Conservation (phyloP, 1,139 yeast genomes). For the Geotrichum fermentans region DNA sequence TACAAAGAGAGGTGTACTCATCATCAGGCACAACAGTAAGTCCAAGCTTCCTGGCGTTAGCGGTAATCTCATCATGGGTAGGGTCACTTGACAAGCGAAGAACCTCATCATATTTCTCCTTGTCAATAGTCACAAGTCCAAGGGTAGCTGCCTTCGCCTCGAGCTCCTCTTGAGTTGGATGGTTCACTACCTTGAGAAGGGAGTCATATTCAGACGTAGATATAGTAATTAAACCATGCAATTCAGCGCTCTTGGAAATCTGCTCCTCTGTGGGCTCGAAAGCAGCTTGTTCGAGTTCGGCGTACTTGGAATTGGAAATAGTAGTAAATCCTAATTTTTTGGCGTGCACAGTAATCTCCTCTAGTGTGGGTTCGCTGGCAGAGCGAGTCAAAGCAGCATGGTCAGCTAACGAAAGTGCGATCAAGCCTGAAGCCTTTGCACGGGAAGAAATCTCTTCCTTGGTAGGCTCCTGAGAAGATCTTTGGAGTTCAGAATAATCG, state of each 20-base stretch:
- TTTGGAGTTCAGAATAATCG: constrained; percentile 34
- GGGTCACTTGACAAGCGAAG: constrained; percentile 2
- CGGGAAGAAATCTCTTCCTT: constrained; percentile 23
- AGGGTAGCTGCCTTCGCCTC: constrained; percentile 44
- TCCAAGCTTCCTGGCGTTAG: constrained; percentile 31
- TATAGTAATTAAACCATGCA: constrained; percentile 8
- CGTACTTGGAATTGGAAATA: constrained; percentile 34
- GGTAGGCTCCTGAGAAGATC: constrained; percentile 33
- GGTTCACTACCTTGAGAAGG: constrained; percentile 13
- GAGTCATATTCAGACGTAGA: constrained; percentile 10
- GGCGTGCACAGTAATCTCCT: constrained; percentile 18
- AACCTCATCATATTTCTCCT: constrained; percentile 9
- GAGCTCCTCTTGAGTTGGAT: constrained; percentile 38
- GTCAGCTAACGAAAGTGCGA: constrained; percentile 31
- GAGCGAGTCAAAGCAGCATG: constrained; percentile 10
- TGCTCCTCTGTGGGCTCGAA: constrained; percentile 18
- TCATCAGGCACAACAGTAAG: constrained; percentile 34
- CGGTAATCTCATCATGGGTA: constrained; percentile 30
- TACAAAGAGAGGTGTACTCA: not conserved
- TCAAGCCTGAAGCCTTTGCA: constrained; percentile 34
- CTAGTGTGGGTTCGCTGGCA: constrained; percentile 20
- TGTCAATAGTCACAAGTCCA: constrained; percentile 27
- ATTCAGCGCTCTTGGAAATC: constrained; percentile 15
- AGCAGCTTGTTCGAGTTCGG: constrained; percentile 21
- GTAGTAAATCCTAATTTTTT: constrained; percentile 26